Percentiles rank a stretch among this genome's conserved stretches.
phyloP scores from a whole-genome alignment of 139 green algal species.

The Edaphochlamys debaryana region DNA sequence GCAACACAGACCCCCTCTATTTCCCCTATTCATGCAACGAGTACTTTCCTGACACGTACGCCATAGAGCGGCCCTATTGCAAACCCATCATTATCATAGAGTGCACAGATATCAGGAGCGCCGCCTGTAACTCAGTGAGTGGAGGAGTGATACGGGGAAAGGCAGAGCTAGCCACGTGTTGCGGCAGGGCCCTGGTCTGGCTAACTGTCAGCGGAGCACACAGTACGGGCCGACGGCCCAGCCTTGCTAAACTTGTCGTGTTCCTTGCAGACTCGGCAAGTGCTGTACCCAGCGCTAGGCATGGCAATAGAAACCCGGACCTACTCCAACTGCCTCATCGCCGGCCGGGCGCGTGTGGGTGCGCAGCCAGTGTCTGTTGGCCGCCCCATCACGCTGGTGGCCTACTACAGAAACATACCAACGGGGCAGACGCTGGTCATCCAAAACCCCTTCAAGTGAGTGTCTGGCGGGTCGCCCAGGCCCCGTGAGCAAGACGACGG shows the following conservation, averaged over 20 bases:
- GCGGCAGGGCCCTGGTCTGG: too few species aligned
- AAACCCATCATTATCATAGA: conserved; percentile 23
- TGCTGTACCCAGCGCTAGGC: conserved; percentile 7
- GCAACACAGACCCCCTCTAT: conserved; percentile 24
- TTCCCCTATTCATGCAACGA: conserved; percentile 3
- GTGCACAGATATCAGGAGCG: conserved; percentile 11
- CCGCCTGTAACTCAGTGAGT: conserved; percentile 27
- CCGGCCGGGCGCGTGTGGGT: conserved; percentile 17
- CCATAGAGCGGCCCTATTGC: not conserved
- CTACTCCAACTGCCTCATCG: conserved; percentile 11
- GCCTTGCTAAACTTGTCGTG: too few species aligned
- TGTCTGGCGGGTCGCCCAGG: too few species aligned
- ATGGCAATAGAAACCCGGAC: not conserved
- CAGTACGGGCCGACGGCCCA: too few species aligned
- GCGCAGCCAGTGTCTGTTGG: not conserved
- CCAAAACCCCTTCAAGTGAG: conserved; percentile 23
- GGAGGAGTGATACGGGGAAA: not conserved
- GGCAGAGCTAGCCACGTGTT: not conserved
- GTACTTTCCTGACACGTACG: not conserved
- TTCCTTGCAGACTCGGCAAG: conserved; percentile 11
- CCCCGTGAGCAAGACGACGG: too few species aligned
- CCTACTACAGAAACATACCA: not conserved
- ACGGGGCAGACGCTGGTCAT: conserved; percentile 22
- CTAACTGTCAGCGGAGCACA: too few species aligned
- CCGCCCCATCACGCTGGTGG: conserved; percentile 26